Conservation (phyloP, 116 monocot species). For the Thalassia testudinum region DNA sequence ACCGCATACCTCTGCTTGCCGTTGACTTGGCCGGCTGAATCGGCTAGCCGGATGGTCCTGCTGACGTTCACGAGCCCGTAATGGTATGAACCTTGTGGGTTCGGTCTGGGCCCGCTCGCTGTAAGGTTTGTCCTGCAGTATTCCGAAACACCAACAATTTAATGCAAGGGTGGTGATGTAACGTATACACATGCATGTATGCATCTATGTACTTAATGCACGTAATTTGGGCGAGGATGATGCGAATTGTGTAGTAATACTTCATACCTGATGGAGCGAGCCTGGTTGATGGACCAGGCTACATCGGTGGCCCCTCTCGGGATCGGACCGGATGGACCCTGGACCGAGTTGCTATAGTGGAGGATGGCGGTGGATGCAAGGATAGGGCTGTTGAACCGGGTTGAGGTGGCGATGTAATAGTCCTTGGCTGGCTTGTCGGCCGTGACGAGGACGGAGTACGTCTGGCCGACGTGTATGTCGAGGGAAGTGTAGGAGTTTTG, state of each 20-base stretch:
- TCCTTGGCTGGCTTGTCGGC: constrained; percentile 15
- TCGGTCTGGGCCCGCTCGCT: constrained; percentile 74
- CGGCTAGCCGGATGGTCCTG: constrained; percentile 56
- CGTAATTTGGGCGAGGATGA: not conserved
- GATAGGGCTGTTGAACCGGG: constrained; percentile 6
- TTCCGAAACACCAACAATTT: not conserved
- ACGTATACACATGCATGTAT: too few species aligned
- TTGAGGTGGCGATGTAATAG: constrained; percentile 20
- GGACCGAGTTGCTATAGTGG: constrained; percentile 10
- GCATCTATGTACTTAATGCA: too few species aligned
- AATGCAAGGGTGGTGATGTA: too few species aligned
- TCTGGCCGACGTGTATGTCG: constrained; percentile 38
- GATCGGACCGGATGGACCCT: not conserved
- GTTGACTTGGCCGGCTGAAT: constrained; percentile 30
- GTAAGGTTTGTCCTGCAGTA: constrained; percentile 63
- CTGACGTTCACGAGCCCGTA: constrained; percentile 48
- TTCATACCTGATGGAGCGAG: constrained; percentile 27
- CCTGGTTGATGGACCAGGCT: constrained; percentile 24
- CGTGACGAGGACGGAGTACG: constrained; percentile 28
- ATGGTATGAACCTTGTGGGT: constrained; percentile 84
- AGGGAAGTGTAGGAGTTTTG: constrained; percentile 19
- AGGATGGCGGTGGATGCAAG: constrained; percentile 9
- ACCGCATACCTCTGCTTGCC: constrained; percentile 63
- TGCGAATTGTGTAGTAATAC: not conserved
- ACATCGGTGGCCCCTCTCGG: constrained; percentile 10